Evolutionary conservation across 192 early-diverging fungal genomes (phyloP).

Genomic region (Backusella psychrophila): DNA sequence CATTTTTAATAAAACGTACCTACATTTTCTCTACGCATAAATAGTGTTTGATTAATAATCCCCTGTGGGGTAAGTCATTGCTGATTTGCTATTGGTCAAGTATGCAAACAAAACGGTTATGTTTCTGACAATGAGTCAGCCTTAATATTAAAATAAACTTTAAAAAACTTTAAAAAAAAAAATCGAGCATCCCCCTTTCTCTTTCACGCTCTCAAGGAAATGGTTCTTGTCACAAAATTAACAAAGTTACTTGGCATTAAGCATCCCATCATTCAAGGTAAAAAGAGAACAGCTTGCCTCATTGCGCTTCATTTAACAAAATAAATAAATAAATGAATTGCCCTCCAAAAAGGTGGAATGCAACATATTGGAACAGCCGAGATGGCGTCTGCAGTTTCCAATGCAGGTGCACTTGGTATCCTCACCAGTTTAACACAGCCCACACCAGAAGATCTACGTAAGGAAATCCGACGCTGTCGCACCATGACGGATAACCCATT

Average conservation of each 20-base stretch:
- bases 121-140: background rate
- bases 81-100: background rate
- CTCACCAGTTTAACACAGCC: conserved; percentile 80
- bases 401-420: conserved; percentile 73
- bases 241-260: conserved; percentile 66
- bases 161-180: background rate
- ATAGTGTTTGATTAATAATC: too few relatives aligned
- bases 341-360: conserved; percentile 43
- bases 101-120: background rate
- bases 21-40: background rate
- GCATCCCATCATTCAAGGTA: conserved; percentile 72
- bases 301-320: background rate
- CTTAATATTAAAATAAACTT: background rate
- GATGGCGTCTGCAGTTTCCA: conserved; percentile 67
- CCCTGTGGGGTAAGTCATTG: background rate
- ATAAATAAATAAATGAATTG: background rate
- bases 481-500: conserved; percentile 78
- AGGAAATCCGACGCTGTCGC: conserved; percentile 69
- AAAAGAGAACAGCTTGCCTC: background rate
- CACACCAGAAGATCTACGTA: conserved; percentile 66
- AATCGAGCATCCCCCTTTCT: background rate
- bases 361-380: conserved; percentile 67
- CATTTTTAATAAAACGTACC: background rate
- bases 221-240: conserved; percentile 62
- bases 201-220: conserved; percentile 27